A percentile compares a stretch with the other conserved stretches of the same genome.
Evolutionary conservation across 768 basidiomycete genomes (phyloP).

Genomic region (Trametes maxima): DNA sequence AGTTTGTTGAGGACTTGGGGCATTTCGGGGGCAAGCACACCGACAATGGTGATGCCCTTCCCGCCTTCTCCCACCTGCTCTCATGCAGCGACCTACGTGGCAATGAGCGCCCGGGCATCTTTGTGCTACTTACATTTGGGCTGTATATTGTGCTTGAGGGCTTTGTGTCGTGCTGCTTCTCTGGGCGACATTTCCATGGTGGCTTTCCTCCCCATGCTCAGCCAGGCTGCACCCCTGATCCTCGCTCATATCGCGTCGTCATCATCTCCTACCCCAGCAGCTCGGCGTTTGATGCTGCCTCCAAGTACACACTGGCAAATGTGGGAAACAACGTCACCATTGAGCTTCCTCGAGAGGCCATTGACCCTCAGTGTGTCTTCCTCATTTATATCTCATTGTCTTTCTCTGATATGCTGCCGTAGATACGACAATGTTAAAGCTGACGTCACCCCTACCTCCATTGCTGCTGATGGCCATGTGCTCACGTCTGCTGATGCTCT

Average conservation of each 20-base stretch:
- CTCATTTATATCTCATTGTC: neutral
- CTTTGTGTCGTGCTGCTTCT: neutral
- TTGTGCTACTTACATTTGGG: neutral
- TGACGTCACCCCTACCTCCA: neutral
- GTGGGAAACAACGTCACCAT: neutral
- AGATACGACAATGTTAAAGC: neutral
- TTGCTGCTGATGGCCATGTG: neutral
- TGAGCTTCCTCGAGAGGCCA: neutral
- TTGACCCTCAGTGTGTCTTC: neutral
- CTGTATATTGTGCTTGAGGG: neutral
- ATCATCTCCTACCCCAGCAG: neutral
- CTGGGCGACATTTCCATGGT: neutral
- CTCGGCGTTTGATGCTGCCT: neutral
- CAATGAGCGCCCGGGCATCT: neutral
- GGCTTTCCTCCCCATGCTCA: neutral
- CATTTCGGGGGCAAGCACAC: neutral
- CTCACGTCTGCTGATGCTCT: neutral
- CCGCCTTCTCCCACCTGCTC: neutral
- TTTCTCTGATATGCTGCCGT: neutral
- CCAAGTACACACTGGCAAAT: neutral
- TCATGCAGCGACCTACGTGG: neutral
- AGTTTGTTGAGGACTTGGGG: neutral
- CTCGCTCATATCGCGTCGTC: neutral
- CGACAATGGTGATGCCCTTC: neutral
- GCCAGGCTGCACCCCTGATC: neutral